phyloP scores from a whole-genome alignment of 1,284 basidiomycete genomes.

The Boletus semigastroideus region DNA sequence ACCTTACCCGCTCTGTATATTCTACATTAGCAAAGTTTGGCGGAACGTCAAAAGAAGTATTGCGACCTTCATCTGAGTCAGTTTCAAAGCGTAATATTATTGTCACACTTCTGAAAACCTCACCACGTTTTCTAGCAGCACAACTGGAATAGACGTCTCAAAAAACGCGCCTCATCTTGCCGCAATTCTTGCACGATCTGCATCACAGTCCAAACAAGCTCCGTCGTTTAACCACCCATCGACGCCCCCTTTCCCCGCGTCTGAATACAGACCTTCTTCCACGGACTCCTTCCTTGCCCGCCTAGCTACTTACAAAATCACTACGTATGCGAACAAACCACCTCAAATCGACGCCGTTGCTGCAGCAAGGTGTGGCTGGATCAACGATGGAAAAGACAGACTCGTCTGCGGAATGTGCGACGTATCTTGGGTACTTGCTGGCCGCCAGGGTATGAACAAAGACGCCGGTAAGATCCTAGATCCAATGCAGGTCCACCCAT shows the following conservation, averaged over 20 bases:
- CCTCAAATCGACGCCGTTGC: slow-evolving; percentile 69
- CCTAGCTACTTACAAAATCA: slow-evolving; percentile 70
- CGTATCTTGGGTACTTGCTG: slow-evolving; percentile 68
- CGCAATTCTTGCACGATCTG: slow-evolving; percentile 64
- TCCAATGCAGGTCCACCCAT: slow-evolving; percentile 18
- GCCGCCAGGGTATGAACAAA: slow-evolving; percentile 61
- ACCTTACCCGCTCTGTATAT: slow-evolving; percentile 61
- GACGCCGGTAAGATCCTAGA: slow-evolving; percentile 66
- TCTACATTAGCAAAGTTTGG: slow-evolving; percentile 76
- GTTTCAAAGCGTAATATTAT: slow-evolving; percentile 22
- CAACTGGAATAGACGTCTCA: slow-evolving; percentile 36
- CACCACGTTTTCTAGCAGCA: slow-evolving; percentile 10
- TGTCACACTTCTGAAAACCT: slow-evolving; percentile 14
- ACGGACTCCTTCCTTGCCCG: slow-evolving; percentile 67
- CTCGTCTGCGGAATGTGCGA: slow-evolving; percentile 68
- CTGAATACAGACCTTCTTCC: slow-evolving; percentile 77
- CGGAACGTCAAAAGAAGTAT: slow-evolving; percentile 49
- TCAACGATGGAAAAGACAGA: slow-evolving; percentile 74
- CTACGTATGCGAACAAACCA: slow-evolving; percentile 78
- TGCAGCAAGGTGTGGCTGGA: slow-evolving; percentile 76
- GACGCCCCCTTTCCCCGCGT: slow-evolving; percentile 35
- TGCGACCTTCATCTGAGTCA: slow-evolving; percentile 36
- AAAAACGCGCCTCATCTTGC: slow-evolving; percentile 66
- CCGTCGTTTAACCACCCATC: slow-evolving; percentile 41
- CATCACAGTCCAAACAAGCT: slow-evolving; percentile 39